Conservation (phyloP, 257 asterid genomes). For the Ilex asprella region DNA sequence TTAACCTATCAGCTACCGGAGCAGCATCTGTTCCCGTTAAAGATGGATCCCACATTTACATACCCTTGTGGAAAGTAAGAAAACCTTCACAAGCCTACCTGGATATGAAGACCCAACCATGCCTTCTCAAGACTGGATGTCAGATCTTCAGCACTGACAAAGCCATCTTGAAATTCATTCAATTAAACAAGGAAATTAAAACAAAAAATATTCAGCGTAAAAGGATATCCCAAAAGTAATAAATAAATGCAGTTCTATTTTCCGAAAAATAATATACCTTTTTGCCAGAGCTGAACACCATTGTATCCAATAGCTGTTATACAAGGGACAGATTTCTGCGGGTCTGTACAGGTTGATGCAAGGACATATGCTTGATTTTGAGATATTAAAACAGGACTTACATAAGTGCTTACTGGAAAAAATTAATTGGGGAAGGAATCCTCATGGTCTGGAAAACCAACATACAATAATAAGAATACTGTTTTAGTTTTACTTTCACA, state of each 20-base stretch:
- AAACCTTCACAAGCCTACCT: constrained; percentile 37
- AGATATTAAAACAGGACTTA: constrained; percentile 6
- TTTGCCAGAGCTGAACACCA: constrained; percentile 75
- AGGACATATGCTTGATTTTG: constrained; percentile 25
- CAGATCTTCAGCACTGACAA: constrained; percentile 63
- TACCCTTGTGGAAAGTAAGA: no score
- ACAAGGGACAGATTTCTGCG: constrained; percentile 68
- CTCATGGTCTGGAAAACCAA: neutral
- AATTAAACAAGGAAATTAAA: neutral
- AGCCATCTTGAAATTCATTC: constrained; percentile 41
- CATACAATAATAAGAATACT: no score
- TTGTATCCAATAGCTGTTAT: constrained; percentile 83
- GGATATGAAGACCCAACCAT: constrained; percentile 89
- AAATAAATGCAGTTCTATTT: neutral
- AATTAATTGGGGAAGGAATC: neutral
- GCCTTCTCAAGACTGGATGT: constrained; percentile 77
- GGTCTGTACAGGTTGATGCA: constrained; percentile 58
- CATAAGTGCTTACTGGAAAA: neutral
- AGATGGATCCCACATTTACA: no score
- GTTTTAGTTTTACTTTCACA: no score
- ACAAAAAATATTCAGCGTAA: neutral
- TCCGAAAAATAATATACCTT: constrained; percentile 32
- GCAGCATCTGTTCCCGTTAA: no score
- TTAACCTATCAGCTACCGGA: no score
- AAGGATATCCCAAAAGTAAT: constrained; percentile 7